phyloP scores from a whole-genome alignment of 495 filamentous ascomycete species.

The Penicillium nucicola region DNA sequence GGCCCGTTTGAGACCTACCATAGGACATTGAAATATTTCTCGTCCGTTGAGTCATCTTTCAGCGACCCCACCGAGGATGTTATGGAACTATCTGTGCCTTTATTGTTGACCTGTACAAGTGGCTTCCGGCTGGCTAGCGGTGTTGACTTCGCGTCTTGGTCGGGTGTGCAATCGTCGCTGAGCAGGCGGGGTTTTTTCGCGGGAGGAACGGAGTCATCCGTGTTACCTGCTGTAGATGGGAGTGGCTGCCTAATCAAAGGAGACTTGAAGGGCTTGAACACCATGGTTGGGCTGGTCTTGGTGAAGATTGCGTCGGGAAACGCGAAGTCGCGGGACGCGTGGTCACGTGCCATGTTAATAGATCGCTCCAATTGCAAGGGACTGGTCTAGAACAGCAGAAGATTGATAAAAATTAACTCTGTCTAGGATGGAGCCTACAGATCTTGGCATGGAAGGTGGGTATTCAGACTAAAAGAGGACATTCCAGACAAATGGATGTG shows the following conservation, averaged over 20 bases:
- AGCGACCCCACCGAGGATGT: background rate
- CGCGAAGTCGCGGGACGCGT: constrained; percentile 17
- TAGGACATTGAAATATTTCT: constrained; percentile 62
- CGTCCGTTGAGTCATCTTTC: constrained; percentile 24
- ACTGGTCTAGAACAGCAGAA: background rate
- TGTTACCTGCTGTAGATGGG: background rate
- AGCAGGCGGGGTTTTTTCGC: constrained; percentile 31
- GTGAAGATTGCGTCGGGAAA: constrained; percentile 1
- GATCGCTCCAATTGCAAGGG: background rate
- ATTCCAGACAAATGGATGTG: background rate
- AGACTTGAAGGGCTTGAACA: constrained; percentile 47
- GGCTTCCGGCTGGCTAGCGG: constrained; percentile 22
- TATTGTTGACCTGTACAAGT: constrained; percentile 32
- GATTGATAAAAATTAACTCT: background rate
- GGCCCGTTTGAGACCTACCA: constrained; percentile 45
- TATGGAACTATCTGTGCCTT: constrained; percentile 8
- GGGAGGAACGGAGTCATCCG: constrained; percentile 14
- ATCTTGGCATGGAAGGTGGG: background rate
- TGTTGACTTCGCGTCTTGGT: constrained; percentile 3
- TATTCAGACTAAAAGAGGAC: background rate
- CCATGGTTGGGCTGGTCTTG: constrained; percentile 28
- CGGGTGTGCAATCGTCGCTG: constrained; percentile 12
- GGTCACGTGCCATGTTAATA: constrained; percentile 12
- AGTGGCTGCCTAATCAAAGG: constrained; percentile 38
- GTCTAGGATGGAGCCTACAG: background rate